phyloP scores from a whole-genome alignment of 129 eudicot genomes.

The Heracleum sosnowskyi region DNA sequence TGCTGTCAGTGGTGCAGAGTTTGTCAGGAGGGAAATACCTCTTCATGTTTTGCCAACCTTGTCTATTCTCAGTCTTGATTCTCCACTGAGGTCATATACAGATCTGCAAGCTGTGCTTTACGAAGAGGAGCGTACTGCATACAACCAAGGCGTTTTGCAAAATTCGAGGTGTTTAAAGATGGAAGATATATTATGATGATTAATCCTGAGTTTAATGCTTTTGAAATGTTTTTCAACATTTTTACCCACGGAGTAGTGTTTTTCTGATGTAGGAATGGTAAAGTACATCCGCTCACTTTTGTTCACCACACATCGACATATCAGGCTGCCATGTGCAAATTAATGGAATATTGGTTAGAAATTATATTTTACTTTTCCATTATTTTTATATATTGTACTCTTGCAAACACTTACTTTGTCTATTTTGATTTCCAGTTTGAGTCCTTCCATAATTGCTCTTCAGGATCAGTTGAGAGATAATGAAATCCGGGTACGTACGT shows the following conservation, averaged over 20 bases:
- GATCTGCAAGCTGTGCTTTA: constrained; percentile 69
- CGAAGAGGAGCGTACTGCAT: constrained; percentile 85
- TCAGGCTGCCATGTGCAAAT: constrained; percentile 97
- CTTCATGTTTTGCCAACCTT: constrained; percentile 70
- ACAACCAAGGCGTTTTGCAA: constrained; percentile 65
- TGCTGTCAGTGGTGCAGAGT: constrained; percentile 89
- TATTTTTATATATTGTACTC: not conserved
- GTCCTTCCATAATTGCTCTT: constrained; percentile 80
- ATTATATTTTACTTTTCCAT: not conserved
- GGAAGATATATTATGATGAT: not conserved
- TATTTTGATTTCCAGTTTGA: constrained; percentile 50
- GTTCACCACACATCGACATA: constrained; percentile 95
- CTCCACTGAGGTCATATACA: constrained; percentile 67
- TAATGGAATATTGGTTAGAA: constrained; percentile 92
- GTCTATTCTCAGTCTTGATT: constrained; percentile 60
- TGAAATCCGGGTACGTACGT: constrained; percentile 64
- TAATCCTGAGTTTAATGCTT: not conserved
- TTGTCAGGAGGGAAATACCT: constrained; percentile 82
- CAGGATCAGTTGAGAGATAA: constrained; percentile 82
- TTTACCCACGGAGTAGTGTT: constrained; percentile 4
- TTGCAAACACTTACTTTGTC: constrained; percentile 8
- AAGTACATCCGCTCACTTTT: constrained; percentile 84
- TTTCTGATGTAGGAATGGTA: constrained; percentile 60
- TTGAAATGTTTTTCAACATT: not conserved
- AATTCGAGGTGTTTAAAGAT: constrained; percentile 50